Evolutionary conservation across 2,329 filamentous ascomycete genomes (phyloP).

Genomic region (Clarireedia paspali): DNA sequence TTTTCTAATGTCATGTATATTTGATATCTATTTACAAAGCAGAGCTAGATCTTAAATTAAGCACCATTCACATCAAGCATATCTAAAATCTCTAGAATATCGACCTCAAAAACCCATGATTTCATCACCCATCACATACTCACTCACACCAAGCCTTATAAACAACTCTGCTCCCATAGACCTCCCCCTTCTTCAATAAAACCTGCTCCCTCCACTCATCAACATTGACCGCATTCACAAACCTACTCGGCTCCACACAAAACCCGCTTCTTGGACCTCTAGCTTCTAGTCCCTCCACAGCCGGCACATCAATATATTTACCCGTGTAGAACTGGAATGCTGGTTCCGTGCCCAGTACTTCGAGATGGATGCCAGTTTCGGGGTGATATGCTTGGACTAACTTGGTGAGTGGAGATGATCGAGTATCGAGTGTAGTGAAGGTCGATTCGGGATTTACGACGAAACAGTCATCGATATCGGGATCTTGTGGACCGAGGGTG

Average conservation of each 20-base stretch:
- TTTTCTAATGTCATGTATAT: no score
- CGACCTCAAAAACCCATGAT: no score
- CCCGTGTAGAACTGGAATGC: constrained; percentile 97
- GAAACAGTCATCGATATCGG: constrained; percentile 88
- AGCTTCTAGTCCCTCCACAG: constrained; percentile 51
- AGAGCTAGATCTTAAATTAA: no score
- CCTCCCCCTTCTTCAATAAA: constrained; percentile 74
- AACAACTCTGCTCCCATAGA: constrained; percentile 72
- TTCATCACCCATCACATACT: no score
- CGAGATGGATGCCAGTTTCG: constrained; percentile 67
- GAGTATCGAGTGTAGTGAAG: constrained; percentile 42
- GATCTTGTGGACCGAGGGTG: constrained; percentile 55
- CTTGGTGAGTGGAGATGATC: constrained; percentile 50
- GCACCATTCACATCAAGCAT: no score
- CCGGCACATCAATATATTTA: constrained; percentile 72
- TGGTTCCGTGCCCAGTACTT: constrained; percentile 86
- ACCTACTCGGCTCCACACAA: constrained; percentile 87
- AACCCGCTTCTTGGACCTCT: constrained; percentile 67
- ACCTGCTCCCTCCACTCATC: constrained; percentile 73
- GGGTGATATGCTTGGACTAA: constrained; percentile 70
- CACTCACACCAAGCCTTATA: constrained; percentile 75
- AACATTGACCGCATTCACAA: constrained; percentile 80
- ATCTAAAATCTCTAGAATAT: no score
- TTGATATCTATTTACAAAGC: no score
- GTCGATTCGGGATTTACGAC: constrained; percentile 42